A percentile compares a stretch with the other conserved stretches of the same genome.
phyloP scores from a whole-genome alignment of 495 filamentous ascomycete species.

The Talaromyces adpressus region DNA sequence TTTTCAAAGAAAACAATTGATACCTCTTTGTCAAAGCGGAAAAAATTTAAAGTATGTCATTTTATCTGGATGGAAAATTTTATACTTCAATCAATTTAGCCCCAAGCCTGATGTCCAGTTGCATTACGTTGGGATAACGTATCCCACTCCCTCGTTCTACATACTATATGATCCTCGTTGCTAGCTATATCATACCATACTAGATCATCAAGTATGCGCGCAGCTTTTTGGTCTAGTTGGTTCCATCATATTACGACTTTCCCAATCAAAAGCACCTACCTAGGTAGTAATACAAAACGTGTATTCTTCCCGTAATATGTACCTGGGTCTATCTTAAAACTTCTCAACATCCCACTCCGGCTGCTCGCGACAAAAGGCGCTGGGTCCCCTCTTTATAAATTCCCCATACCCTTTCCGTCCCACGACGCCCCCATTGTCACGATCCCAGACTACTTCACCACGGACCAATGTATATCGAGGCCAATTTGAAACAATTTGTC shows the following conservation, averaged over 20 bases:
- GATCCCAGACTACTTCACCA: constrained; percentile 25
- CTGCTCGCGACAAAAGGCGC: background rate
- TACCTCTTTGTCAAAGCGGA: background rate
- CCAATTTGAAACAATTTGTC: constrained; percentile 24
- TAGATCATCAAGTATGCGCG: too few relatives aligned
- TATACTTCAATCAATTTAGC: too few relatives aligned
- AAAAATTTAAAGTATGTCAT: background rate
- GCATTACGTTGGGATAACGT: too few relatives aligned
- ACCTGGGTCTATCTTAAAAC: background rate
- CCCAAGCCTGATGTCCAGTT: background rate
- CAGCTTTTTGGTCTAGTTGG: too few relatives aligned
- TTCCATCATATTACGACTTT: too few relatives aligned
- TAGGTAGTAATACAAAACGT: background rate
- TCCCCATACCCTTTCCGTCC: constrained; percentile 18
- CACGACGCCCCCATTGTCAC: constrained; percentile 19
- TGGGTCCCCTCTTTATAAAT: constrained; percentile 17
- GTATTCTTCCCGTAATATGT: too few relatives aligned
- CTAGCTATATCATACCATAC: too few relatives aligned
- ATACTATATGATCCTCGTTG: too few relatives aligned
- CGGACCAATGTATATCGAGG: constrained; percentile 25
- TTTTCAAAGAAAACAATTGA: background rate
- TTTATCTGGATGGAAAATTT: too few relatives aligned
- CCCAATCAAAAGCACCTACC: background rate
- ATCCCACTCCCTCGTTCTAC: too few relatives aligned
- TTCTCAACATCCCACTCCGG: background rate